Evolutionary conservation across 2,329 filamentous ascomycete genomes (phyloP).

Genomic region (Phymatotrichopsis omnivora): DNA sequence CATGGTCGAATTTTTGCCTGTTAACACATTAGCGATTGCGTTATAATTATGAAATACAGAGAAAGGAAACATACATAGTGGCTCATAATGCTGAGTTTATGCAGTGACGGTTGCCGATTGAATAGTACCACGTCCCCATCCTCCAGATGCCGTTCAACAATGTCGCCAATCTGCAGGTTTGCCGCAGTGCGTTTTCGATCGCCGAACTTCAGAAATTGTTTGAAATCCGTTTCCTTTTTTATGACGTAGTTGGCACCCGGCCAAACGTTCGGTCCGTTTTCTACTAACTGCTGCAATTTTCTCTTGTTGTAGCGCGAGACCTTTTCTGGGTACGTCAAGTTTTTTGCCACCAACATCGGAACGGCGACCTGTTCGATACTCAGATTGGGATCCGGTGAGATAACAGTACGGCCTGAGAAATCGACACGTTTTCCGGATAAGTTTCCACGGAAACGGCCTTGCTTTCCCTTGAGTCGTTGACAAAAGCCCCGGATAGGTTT

Average conservation of each 20-base stretch:
- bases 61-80: slow-evolving; percentile 52
- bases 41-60: neutral
- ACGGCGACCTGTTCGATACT: slow-evolving; percentile 90
- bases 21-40: slow-evolving; percentile 1
- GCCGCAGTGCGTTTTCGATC: slow-evolving; percentile 62
- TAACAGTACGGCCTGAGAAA: slow-evolving; percentile 94
- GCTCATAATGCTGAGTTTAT: slow-evolving; percentile 97
- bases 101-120: slow-evolving; percentile 92
- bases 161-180: slow-evolving; percentile 67
- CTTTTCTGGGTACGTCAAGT: slow-evolving; percentile 87
- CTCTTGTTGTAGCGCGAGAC: slow-evolving; percentile 76
- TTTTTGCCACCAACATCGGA: slow-evolving; percentile 83
- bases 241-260: slow-evolving; percentile 79
- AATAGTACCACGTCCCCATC: slow-evolving; percentile 95
- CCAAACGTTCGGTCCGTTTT: slow-evolving; percentile 66
- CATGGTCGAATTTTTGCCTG: slow-evolving; percentile 71
- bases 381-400: slow-evolving; percentile 91
- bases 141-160: slow-evolving; percentile 88
- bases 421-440: slow-evolving; percentile 96
- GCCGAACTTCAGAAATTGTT: slow-evolving; percentile 60
- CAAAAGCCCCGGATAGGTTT: slow-evolving; percentile 90
- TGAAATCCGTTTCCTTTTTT: slow-evolving; percentile 60
- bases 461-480: slow-evolving; percentile 91
- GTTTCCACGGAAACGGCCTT: slow-evolving; percentile 93
- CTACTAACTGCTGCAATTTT: slow-evolving; percentile 64